Percentiles rank a stretch among this genome's conserved stretches.
Evolutionary conservation across 768 basidiomycete species (phyloP).

Genomic region (Terana coerulea): DNA sequence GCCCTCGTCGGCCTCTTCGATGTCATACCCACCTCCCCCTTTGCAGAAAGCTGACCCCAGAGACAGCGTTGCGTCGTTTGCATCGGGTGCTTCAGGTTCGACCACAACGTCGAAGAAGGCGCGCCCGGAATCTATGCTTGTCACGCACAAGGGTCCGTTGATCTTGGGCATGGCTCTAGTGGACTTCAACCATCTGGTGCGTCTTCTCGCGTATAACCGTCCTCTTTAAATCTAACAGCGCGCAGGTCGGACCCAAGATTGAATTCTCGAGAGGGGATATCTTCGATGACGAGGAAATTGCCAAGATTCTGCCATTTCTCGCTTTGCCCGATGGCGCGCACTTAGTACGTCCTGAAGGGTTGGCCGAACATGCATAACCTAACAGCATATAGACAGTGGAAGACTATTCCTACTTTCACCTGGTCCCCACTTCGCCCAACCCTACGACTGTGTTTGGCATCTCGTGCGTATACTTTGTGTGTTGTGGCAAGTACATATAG

Average conservation of each 20-base stretch:
- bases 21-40: slow-evolving; percentile 59
- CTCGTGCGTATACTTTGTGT: slow-evolving; percentile 52
- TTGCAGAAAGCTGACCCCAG: slow-evolving; percentile 40
- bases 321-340: slow-evolving; percentile 98
- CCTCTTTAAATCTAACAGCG: not conserved
- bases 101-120: slow-evolving; percentile 62
- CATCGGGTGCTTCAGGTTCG: slow-evolving; percentile 56
- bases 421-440: slow-evolving; percentile 67
- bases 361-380: slow-evolving; percentile 9
- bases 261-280: slow-evolving; percentile 80
- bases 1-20: not conserved
- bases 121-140: slow-evolving; percentile 73
- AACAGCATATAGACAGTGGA: slow-evolving; percentile 59
- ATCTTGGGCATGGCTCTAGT: slow-evolving; percentile 88
- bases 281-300: slow-evolving; percentile 81
- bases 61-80: slow-evolving; percentile 53
- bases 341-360: slow-evolving; percentile 49
- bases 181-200: slow-evolving; percentile 91
- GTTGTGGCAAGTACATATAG: not conserved
- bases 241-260: slow-evolving; percentile 86
- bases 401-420: slow-evolving; percentile 96
- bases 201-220: not conserved
- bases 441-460: slow-evolving; percentile 93
- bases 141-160: slow-evolving; percentile 61
- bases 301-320: slow-evolving; percentile 86